Percentiles rank a stretch among this genome's conserved stretches.
Conservation (phyloP, 108 stramenopile species). For the Fragilaria crotonensis region DNA sequence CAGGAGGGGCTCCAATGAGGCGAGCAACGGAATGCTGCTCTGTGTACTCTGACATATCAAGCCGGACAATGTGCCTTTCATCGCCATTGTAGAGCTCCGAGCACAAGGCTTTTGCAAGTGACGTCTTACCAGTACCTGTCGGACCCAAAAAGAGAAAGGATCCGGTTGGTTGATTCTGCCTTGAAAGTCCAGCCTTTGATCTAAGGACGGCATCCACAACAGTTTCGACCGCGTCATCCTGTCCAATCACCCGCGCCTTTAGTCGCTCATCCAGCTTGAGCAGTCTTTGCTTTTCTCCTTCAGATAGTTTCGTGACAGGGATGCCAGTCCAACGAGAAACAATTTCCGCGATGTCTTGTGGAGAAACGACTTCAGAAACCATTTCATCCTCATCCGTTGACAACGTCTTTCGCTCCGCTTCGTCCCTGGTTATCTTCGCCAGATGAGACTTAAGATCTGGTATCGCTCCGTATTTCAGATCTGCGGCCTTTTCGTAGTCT, state of each 20-base stretch:
- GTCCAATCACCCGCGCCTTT: slow-evolving; percentile 72
- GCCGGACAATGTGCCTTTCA: slow-evolving; percentile 61
- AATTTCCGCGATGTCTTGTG: slow-evolving; percentile 78
- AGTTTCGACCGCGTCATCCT: slow-evolving; percentile 73
- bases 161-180: slow-evolving; percentile 53
- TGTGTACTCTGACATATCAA: slow-evolving; percentile 93
- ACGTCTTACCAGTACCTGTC: slow-evolving; percentile 86
- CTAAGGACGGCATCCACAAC: slow-evolving; percentile 62
- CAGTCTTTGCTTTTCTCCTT: slow-evolving; percentile 73
- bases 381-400: slow-evolving; percentile 34
- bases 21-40: slow-evolving; percentile 80
- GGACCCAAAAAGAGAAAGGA: slow-evolving; percentile 77
- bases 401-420: slow-evolving; percentile 65
- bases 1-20: slow-evolving; percentile 84
- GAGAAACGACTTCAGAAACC: slow-evolving; percentile 68
- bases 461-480: slow-evolving; percentile 89
- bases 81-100: slow-evolving; percentile 76
- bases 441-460: slow-evolving; percentile 80
- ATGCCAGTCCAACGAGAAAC: slow-evolving; percentile 83
- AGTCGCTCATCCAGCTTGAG: slow-evolving; percentile 62
- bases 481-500: slow-evolving; percentile 88
- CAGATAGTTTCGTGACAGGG: slow-evolving; percentile 70
- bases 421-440: slow-evolving; percentile 46
- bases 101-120: slow-evolving; percentile 67
- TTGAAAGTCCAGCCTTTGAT: slow-evolving; percentile 60